These are phyloP conservation scores for Phytopythium vexans DNA, from an alignment of 352 stramenopile genomes.

Conservation along the genomic window DNA sequence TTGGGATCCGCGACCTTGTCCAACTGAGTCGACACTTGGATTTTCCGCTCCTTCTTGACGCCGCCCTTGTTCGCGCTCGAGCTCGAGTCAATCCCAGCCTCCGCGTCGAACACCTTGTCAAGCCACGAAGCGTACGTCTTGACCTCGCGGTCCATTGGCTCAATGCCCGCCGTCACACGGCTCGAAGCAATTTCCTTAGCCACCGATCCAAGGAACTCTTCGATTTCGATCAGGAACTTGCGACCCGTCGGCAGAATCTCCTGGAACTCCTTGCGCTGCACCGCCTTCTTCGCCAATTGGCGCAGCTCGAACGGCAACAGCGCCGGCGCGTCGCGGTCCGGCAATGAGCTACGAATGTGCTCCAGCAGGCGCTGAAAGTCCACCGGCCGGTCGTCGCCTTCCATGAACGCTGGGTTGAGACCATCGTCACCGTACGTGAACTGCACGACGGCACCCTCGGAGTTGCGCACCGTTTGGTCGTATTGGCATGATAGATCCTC, in stretches of 20 bases:
- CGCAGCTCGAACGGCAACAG: conserved; percentile 85
- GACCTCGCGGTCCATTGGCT: conserved; percentile 58
- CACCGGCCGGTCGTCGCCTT: conserved; percentile 92
- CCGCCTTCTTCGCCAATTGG: conserved; percentile 75
- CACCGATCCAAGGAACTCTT: conserved; percentile 75
- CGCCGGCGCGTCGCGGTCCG: conserved; percentile 59
- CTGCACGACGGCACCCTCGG: conserved; percentile 93
- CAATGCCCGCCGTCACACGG: conserved; percentile 51
- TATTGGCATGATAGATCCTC: conserved; percentile 97
- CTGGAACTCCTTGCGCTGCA: conserved; percentile 81
- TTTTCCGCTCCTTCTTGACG: conserved; percentile 43
- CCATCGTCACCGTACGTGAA: conserved; percentile 99
- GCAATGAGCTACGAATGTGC: conserved; percentile 84
- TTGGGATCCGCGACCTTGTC: conserved; percentile 50
- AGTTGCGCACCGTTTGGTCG: conserved; percentile 90
- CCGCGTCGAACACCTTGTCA: conserved; percentile 57
- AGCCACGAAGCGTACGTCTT: conserved; percentile 66
- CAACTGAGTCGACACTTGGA: conserved; percentile 57
- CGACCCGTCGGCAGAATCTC: conserved; percentile 83
- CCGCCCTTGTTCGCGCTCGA: conserved; percentile 10
- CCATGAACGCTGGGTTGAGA: conserved; percentile 97
- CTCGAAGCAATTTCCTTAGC: conserved; percentile 58
- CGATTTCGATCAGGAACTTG: conserved; percentile 90
- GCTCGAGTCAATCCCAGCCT: conserved; percentile 7
- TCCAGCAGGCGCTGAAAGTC: conserved; percentile 94